Evolutionary conservation across 768 basidiomycete species (phyloP), one percentile per base, ranked within the genome.

Genomic region (Serendipita sp.): DNA sequence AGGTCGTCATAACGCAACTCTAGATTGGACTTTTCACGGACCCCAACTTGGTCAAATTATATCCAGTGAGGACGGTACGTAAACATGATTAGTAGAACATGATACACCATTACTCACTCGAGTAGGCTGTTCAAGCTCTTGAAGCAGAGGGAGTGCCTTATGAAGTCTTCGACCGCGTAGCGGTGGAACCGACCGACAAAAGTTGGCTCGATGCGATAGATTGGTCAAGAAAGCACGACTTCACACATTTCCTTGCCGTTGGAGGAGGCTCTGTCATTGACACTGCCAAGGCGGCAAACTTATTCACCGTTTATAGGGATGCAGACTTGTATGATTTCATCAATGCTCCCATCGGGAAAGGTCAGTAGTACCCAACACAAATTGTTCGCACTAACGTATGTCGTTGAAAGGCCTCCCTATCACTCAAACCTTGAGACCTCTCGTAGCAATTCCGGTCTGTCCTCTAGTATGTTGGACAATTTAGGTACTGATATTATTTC

Each of bases 241-340:
- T 94, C 73, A 92, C 87, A 69, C 95, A 97, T 72, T 96, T 93
- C 76, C 76, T 92, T 24, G 92, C 90, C 45, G 86, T 93, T 35
- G 91, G 92, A 67, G 92, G 92, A n/a, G 92, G 92, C 68, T 92
- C 89, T 70, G 89, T 92, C 30, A 96, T 96, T 71, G 94, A 96
- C 72, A 96, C 93, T 0, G 89, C 93, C 63, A 98, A 98, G 73
- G 84, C 92, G 4, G 93, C 95, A 37, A 98, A 97, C 75, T 70
- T 98, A 83, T 94, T 93, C 74, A 80, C 88, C 0, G 89, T 90
- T 10, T 97, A 97, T 78, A 87, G 87, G 69, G 91, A 97, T 68
- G 83, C 89, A 0, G 90, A 96, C 71, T 77, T 97, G 8, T 88
- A 93, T 77, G 95, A 98, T 73, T 98, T 95, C 73, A 89, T 97